Evolutionary conservation across 805 yeast species (phyloP), one percentile per base, ranked within the genome.

Genomic region (Phaffomyces thermotolerans): DNA sequence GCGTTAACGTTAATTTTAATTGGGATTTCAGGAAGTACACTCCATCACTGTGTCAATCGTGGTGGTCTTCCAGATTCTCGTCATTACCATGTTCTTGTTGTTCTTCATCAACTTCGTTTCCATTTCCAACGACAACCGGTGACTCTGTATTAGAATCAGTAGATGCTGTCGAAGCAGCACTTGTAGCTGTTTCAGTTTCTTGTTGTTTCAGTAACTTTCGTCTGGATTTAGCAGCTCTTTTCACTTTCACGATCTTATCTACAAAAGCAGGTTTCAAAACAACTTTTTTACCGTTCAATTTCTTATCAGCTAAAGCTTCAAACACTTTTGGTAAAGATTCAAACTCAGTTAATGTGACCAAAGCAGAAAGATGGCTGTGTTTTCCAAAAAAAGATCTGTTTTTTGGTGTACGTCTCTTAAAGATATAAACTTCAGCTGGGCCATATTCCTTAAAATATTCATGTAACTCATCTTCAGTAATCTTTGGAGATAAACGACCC

Each of bases 341-440:
- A 2, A 62, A 69, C n/a, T 67, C 65, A 15, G 68, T 65, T 45
- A 74, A 62, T 39, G 69, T 74, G 40, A 69, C 73, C 63, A 72
- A 71, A 41, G 85, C 87, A 41, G 74, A 71, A 13, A 71, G 69
- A 41, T 61, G 52, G 36, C 64, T 64, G 38, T 64, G 66, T 22
- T 40, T 39, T 27, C 61, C 47, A 67, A 60, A 42, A 52, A 54
- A 34, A 55, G 52, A 43, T 48, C 50, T 40, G 36, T 38, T 29
- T 52, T 47, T 39, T 50, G 53, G 34, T 56, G 51, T 23, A 37
- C 63, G 64, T 34, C 66, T 66, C 52, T 68, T 71, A 53, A 68
- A 72, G 36, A 77, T 66, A 57, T 68, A 71, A 34, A 76, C 68
- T 36, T 69, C 75, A 31, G 64, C 63, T 10, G 81, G 78, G 12